Conservation (phyloP, 164 flowering plant species). For the Vitis vinifera region DNA sequence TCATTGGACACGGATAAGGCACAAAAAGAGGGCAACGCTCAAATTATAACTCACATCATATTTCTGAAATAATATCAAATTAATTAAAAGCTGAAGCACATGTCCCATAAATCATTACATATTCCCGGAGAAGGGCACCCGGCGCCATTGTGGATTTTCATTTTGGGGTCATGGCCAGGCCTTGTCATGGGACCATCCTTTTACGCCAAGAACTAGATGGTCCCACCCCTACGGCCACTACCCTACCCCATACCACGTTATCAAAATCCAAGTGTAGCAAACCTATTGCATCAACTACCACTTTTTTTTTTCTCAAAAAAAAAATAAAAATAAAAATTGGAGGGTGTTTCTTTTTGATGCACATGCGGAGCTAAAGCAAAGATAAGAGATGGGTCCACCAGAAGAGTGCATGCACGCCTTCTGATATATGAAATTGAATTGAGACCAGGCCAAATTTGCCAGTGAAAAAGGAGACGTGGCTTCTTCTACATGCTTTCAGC, state of each 20-base stretch:
- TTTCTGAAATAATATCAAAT: too few relatives aligned
- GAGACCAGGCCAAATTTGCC: slow-evolving; percentile 14
- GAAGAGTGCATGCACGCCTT: slow-evolving; percentile 20
- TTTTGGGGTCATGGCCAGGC: too few relatives aligned
- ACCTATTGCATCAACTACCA: background rate
- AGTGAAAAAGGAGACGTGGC: slow-evolving; percentile 23
- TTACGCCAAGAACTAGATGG: too few relatives aligned
- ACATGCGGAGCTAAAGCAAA: background rate
- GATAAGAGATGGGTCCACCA: background rate
- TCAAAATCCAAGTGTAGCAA: background rate
- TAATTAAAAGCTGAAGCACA: too few relatives aligned
- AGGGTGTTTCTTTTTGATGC: background rate
- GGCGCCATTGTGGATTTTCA: too few relatives aligned
- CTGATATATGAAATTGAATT: slow-evolving; percentile 6
- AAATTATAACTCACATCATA: too few relatives aligned
- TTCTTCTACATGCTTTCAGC: slow-evolving; percentile 2
- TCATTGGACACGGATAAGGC: too few relatives aligned
- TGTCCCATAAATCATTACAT: too few relatives aligned
- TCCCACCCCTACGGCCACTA: background rate
- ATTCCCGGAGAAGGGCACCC: too few relatives aligned
- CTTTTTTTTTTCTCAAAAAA: background rate
- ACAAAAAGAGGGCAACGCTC: too few relatives aligned
- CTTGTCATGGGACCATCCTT: too few relatives aligned
- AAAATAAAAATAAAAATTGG: too few relatives aligned
- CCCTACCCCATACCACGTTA: background rate